Evolutionary conservation across 2,329 filamentous ascomycete species (phyloP).

Genomic region (Pyricularia sp.): DNA sequence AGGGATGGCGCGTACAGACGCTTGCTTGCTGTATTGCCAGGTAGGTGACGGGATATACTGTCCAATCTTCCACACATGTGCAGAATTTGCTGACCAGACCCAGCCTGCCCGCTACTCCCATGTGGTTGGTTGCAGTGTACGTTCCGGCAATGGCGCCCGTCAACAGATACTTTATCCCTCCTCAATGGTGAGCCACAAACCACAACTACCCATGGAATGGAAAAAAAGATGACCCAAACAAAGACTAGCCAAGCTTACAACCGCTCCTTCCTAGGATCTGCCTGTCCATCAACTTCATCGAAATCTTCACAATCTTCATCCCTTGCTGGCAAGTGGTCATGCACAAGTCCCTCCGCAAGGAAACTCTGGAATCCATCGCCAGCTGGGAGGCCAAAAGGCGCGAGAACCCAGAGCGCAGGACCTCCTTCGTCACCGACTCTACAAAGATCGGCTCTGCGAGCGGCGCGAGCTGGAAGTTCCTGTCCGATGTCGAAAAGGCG

Average conservation of each 20-base stretch:
- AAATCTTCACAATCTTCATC: constrained; percentile 50
- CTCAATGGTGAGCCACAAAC: neutral
- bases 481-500: constrained; percentile 18
- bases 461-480: neutral
- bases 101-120: constrained; percentile 50
- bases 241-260: too few relatives aligned
- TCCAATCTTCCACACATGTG: neutral
- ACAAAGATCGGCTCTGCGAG: neutral
- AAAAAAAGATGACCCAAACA: neutral
- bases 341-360: constrained; percentile 29
- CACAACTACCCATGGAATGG: neutral
- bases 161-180: constrained; percentile 30
- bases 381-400: constrained; percentile 25
- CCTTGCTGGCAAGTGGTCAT: constrained; percentile 44
- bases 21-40: constrained; percentile 34
- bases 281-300: constrained; percentile 47
- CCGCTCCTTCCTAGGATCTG: constrained; percentile 29
- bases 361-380: constrained; percentile 35
- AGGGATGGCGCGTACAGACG: constrained; percentile 54
- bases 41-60: neutral
- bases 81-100: constrained; percentile 16
- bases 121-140: constrained; percentile 51
- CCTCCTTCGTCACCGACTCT: neutral
- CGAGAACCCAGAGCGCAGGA: neutral
- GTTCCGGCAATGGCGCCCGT: constrained; percentile 35